Base-by-base conservation (phyloP, 495 filamentous ascomycete genomes). In the Aspergillus coremiiformis region DNA sequence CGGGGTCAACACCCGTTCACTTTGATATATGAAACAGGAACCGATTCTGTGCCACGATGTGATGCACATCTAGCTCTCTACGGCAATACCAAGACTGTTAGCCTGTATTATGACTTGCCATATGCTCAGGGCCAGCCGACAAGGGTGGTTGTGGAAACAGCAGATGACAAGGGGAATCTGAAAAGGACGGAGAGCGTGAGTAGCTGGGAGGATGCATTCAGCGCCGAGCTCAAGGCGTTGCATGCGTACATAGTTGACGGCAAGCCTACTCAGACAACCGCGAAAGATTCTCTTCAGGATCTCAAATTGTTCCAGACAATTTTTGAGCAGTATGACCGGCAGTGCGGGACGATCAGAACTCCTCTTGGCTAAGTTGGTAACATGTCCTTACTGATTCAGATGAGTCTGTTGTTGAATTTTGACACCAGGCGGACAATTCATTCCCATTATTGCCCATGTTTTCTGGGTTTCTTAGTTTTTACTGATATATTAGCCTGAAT, bases 1-100 rank as follows among this genome's bases (percentile, higher is more conserved):
- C 42, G 21, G 0, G 49, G 55, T 6, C 52, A 43, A 0, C 65
- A 74, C 39, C 62, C 63, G 4, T 84, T 80, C 45, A 67, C 75
- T 0, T 64, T 78, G 9, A 65, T 71, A n/a, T 84, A 80, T 49
- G 80, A 84, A 55, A 72, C 67, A 1, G 79, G 81, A 1, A 69
- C 80, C 26, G 70, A 82, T 51, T 56, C 59, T 4, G 71, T 84
- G 1, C 77, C 80, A 5, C 52, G 70, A 0, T 81, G 80, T 47
- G 81, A 84, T 56, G 75, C 81, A 0, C 77, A 80, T 59, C 46
- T 84, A 2, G 74, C 71, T 8, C 65, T 84, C 1, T 82, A 80
- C 52, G 70, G 71, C 3, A 57, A 67, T 39, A 61, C 61, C 4
- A 84, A 82, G 66, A 70, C 68, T 0, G 44, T 73, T 7, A 67